Percentiles rank a stretch among this genome's conserved stretches.
Conservation (phyloP, 352 stramenopile genomes). For the Heterotrichella gracilis region DNA sequence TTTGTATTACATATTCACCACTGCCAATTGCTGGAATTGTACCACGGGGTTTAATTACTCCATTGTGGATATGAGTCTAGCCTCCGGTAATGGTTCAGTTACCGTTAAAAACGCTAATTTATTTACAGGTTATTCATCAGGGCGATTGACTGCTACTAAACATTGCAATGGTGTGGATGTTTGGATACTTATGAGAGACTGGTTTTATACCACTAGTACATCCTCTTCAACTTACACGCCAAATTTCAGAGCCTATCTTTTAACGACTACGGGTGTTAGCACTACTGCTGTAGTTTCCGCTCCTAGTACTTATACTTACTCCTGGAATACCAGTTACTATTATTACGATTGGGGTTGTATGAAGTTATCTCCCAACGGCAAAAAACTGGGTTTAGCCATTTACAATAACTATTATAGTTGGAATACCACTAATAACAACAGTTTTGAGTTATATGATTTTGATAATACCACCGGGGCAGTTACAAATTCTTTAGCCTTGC, state of each 20-base stretch:
- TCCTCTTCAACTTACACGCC: no score
- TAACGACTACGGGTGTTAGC: not conserved
- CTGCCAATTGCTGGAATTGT: not conserved
- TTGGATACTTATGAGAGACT: not conserved
- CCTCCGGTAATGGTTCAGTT: not conserved
- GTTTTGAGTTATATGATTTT: slow-evolving; percentile 6
- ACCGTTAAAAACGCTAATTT: not conserved
- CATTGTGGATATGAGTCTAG: not conserved
- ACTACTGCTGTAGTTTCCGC: not conserved
- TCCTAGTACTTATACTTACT: not conserved
- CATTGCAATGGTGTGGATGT: not conserved
- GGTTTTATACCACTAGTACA: no score
- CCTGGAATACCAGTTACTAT: not conserved
- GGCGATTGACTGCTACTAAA: not conserved
- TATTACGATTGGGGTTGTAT: not conserved
- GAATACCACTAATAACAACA: not conserved
- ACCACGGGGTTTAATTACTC: not conserved
- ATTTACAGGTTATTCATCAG: not conserved
- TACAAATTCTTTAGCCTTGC: not conserved
- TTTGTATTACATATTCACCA: not conserved
- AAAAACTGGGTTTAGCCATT: not conserved
- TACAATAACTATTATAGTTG: not conserved
- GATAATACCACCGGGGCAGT: not conserved
- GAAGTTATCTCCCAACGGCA: not conserved
- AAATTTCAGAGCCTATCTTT: not conserved